These are phyloP conservation scores for Penicillium carneum DNA, from an alignment of 2,329 filamentous ascomycete genomes.

Conservation along the genomic window DNA sequence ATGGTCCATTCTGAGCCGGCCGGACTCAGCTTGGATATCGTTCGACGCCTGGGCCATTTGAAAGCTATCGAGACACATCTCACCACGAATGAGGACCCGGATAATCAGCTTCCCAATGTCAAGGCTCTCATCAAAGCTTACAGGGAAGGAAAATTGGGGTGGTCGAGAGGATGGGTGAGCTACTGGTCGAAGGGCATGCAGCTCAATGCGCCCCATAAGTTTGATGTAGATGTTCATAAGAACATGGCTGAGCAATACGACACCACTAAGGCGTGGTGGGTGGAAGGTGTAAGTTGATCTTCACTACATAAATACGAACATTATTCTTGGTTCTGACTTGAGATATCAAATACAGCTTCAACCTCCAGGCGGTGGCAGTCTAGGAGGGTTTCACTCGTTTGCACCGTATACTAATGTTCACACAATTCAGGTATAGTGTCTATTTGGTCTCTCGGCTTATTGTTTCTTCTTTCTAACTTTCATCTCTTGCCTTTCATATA, in stretches of 20 bases:
- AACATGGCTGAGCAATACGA: neutral
- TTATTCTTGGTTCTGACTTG: neutral
- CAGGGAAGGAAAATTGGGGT: slow-evolving; percentile 2
- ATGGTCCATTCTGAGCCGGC: slow-evolving; percentile 1
- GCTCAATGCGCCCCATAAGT: slow-evolving; percentile 16
- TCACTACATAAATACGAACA: neutral
- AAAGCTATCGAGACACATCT: slow-evolving; percentile 1
- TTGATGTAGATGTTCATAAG: slow-evolving; percentile 5
- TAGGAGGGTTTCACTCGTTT: neutral
- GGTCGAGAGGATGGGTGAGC: slow-evolving; percentile 14
- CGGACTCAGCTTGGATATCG: neutral
- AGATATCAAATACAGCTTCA: neutral
- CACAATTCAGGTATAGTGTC: neutral
- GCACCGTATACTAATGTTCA: neutral
- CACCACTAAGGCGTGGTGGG: slow-evolving; percentile 14
- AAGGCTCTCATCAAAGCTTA: slow-evolving; percentile 11
- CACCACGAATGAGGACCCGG: neutral
- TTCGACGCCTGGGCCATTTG: slow-evolving; percentile 3
- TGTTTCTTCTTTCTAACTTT: neutral
- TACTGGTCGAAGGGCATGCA: slow-evolving; percentile 21
- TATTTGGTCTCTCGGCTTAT: no score
- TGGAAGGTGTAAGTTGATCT: slow-evolving; percentile 16
- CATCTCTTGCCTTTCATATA: neutral
- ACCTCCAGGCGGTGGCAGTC: neutral
- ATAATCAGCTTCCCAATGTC: slow-evolving; percentile 16